phyloP scores from a whole-genome alignment of 164 flowering plant genomes.

The Nymphaea thermarum region DNA sequence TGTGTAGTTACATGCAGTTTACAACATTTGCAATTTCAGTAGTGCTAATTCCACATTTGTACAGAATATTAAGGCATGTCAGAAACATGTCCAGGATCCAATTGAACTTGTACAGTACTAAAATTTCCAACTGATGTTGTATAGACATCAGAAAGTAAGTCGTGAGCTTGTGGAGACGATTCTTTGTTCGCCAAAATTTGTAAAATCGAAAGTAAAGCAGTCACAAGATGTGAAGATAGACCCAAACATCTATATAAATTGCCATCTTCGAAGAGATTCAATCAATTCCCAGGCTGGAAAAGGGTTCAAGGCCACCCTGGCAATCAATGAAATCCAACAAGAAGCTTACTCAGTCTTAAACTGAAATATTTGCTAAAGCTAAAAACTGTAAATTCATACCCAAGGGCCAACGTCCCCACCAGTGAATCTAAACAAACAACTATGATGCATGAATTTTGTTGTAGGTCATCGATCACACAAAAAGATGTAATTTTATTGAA shows the following conservation, averaged over 20 bases:
- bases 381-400: background rate
- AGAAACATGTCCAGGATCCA: too few relatives aligned
- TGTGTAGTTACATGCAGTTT: too few relatives aligned
- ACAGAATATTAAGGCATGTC: too few relatives aligned
- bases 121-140: too few relatives aligned
- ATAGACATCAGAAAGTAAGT: too few relatives aligned
- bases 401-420: background rate
- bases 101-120: too few relatives aligned
- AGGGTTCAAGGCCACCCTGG: constrained; percentile 77
- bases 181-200: too few relatives aligned
- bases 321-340: constrained; percentile 7
- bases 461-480: background rate
- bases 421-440: background rate
- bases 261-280: constrained; percentile 13
- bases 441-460: background rate
- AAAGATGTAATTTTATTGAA: background rate
- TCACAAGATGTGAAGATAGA: background rate
- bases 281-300: constrained; percentile 81
- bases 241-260: background rate
- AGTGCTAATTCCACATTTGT: too few relatives aligned
- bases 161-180: too few relatives aligned
- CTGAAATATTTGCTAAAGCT: constrained; percentile 1
- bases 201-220: too few relatives aligned
- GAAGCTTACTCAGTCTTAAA: background rate
- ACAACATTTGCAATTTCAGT: too few relatives aligned